Percentiles rank a stretch among this genome's conserved stretches.
phyloP scores from a whole-genome alignment of 2,329 filamentous ascomycete genomes.

The Diaporthe sp. region DNA sequence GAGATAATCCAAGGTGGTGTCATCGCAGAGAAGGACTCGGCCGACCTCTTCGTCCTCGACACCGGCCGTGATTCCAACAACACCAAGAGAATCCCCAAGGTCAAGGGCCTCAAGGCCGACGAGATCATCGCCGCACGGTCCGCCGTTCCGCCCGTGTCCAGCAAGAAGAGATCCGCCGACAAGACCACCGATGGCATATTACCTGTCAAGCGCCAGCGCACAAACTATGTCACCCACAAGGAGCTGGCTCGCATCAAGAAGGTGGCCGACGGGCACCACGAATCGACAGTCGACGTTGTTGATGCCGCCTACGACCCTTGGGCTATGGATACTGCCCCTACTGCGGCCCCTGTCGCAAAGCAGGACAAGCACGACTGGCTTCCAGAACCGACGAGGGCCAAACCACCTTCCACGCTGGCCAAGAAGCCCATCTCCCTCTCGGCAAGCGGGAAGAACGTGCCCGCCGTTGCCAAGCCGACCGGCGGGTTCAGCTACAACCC shows the following conservation, averaged over 20 bases:
- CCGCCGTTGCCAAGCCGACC: constrained; percentile 81
- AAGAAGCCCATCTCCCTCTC: constrained; percentile 83
- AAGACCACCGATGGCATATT: constrained; percentile 80
- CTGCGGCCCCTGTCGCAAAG: constrained; percentile 51
- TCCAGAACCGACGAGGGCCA: constrained; percentile 42
- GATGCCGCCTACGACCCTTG: constrained; percentile 84
- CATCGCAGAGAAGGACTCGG: constrained; percentile 82
- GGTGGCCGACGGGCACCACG: constrained; percentile 79
- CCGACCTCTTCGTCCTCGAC: constrained; percentile 88
- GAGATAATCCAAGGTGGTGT: constrained; percentile 93
- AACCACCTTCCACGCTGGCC: constrained; percentile 80
- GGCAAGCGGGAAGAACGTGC: constrained; percentile 82
- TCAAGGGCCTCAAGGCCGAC: constrained; percentile 87
- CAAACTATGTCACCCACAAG: constrained; percentile 84
- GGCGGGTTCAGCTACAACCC: constrained; percentile 95
- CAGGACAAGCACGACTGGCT: constrained; percentile 58
- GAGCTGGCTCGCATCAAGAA: constrained; percentile 82
- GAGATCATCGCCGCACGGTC: constrained; percentile 91
- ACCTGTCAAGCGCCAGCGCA: constrained; percentile 79
- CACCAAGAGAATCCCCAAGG: constrained; percentile 70
- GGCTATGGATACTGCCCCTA: constrained; percentile 53
- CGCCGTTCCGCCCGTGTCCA: constrained; percentile 80
- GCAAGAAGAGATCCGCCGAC: constrained; percentile 78
- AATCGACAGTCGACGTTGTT: constrained; percentile 63
- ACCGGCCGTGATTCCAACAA: constrained; percentile 76